phyloP scores from a whole-genome alignment of 1,284 basidiomycete genomes.

The Mycosarcoma mackinlayi region DNA sequence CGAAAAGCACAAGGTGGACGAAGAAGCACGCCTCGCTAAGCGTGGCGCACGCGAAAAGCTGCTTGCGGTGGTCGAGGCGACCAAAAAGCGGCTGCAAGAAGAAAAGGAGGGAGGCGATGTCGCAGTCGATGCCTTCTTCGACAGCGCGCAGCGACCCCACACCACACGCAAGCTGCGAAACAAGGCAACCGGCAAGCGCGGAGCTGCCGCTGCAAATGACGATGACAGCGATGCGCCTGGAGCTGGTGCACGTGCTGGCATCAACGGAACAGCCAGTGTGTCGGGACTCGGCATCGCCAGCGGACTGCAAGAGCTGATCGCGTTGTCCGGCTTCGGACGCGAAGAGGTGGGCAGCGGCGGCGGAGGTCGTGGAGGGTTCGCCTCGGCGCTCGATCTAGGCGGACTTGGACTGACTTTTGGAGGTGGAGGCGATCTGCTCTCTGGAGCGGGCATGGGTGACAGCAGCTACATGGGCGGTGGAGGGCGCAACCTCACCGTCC shows the following conservation, averaged over 20 bases:
- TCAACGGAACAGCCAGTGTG: conserved; percentile 12
- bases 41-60: conserved; percentile 62
- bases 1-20: conserved; percentile 61
- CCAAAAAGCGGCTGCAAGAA: conserved; percentile 60
- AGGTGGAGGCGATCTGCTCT: conserved; percentile 43
- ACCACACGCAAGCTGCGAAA: conserved; percentile 67
- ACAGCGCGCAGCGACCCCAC: conserved; percentile 60
- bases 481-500: conserved; percentile 27
- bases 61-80: conserved; percentile 62
- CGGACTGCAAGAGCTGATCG: conserved; percentile 51
- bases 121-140: conserved; percentile 57
- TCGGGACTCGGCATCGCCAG: conserved; percentile 30
- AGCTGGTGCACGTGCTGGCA: conserved; percentile 18
- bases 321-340: conserved; percentile 49
- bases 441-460: conserved; percentile 56
- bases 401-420: conserved; percentile 46
- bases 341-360: conserved; percentile 32
- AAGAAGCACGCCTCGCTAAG: conserved; percentile 62
- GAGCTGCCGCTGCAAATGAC: conserved; percentile 24
- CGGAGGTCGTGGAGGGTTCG: conserved; percentile 29
- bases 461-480: conserved; percentile 55
- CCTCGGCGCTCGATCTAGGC: conserved; percentile 31
- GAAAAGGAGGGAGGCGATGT: conserved; percentile 66
- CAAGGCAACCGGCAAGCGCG: conserved; percentile 49
- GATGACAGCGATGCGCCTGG: conserved; percentile 36